Percentiles rank a stretch among this genome's conserved stretches.
These are phyloP conservation scores for Candida sojae DNA, from an alignment of 1,139 yeast species.

Conservation along the genomic window DNA sequence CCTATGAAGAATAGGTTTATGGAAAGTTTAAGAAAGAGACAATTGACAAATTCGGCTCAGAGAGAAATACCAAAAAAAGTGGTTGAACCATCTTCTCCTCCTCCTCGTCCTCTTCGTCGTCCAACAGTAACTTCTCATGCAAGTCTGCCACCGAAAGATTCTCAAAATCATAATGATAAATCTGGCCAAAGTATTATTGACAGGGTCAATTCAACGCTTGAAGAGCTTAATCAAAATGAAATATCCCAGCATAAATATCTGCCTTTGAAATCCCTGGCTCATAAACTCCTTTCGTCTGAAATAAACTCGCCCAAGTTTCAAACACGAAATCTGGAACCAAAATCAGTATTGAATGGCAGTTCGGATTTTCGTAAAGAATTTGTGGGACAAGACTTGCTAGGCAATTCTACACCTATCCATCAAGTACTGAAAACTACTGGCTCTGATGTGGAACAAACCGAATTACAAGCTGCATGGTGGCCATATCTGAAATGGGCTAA, in stretches of 20 bases:
- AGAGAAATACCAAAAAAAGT: background rate
- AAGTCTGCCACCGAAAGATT: background rate
- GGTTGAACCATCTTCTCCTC: background rate
- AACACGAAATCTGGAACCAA: background rate
- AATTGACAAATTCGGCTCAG: background rate
- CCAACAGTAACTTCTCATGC: background rate
- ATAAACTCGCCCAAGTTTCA: background rate
- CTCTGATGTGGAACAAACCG: background rate
- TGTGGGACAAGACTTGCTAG: background rate
- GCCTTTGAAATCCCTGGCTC: background rate
- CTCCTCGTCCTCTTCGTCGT: background rate
- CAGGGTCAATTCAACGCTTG: slow-evolving; percentile 15
- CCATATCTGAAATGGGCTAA: slow-evolving; percentile 26
- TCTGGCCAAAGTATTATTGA: slow-evolving; percentile 12
- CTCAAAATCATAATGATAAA: background rate
- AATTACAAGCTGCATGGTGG: slow-evolving; percentile 19
- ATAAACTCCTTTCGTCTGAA: background rate
- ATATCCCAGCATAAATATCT: background rate
- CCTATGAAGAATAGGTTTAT: background rate
- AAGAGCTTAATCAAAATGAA: slow-evolving; percentile 7
- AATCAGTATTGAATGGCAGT: background rate
- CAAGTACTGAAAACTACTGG: background rate
- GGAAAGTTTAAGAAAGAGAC: background rate
- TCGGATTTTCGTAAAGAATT: background rate
- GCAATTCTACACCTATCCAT: background rate